Percentiles rank a stretch among this genome's conserved stretches.
These are phyloP conservation scores for Amylocystis lapponica DNA, from an alignment of 768 basidiomycete genomes.

Conservation along the genomic window DNA sequence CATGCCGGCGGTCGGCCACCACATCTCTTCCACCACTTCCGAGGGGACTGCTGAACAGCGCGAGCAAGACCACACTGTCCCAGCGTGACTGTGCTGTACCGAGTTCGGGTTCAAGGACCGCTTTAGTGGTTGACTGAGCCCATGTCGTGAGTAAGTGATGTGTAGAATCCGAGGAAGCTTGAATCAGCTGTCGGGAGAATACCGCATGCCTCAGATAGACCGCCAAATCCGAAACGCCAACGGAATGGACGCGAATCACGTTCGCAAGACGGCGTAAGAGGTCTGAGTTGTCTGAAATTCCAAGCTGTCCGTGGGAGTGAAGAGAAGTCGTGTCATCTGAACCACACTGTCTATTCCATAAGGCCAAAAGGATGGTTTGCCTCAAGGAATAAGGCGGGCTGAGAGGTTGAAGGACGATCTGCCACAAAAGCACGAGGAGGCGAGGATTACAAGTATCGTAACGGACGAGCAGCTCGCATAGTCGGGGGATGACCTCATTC, in stretches of 20 bases:
- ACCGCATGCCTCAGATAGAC: neutral
- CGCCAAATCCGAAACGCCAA: neutral
- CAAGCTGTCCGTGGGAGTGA: too few species aligned
- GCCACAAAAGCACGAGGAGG: slow-evolving; percentile 7
- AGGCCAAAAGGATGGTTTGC: neutral
- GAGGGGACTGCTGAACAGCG: slow-evolving; percentile 2
- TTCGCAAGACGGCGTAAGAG: too few species aligned
- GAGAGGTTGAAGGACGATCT: neutral
- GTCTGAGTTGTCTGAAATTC: too few species aligned
- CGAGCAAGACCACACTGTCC: slow-evolving; percentile 10
- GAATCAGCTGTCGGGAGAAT: neutral
- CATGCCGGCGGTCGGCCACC: neutral
- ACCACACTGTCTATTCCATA: neutral
- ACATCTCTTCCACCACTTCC: neutral
- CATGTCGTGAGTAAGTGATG: neutral
- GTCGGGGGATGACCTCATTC: neutral
- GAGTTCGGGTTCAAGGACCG: neutral
- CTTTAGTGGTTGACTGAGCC: neutral
- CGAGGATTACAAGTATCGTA: slow-evolving; percentile 1
- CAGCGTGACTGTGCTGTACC: slow-evolving; percentile 1
- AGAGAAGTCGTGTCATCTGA: too few species aligned
- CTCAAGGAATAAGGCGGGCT: neutral
- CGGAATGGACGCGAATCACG: neutral
- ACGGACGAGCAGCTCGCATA: neutral
- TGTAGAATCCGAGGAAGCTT: neutral